Base-by-base conservation (phyloP, 2,329 filamentous ascomycete genomes). In the Fusarium coffeatum region DNA sequence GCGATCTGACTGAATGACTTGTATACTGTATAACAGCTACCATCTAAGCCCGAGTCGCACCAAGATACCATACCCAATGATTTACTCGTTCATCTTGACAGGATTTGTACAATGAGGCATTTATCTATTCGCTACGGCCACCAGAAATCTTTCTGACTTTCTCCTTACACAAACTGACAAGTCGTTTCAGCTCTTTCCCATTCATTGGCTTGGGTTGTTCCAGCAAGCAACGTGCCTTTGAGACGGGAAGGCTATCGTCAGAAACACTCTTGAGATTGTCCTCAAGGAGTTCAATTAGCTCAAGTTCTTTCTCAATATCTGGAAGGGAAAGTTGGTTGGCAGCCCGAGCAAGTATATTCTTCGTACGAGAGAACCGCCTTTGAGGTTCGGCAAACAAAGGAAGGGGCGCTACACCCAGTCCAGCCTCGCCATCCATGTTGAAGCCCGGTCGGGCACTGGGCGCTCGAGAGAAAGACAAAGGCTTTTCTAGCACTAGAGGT, bases 161-260 rank as follows among this genome's bases (percentile, higher is more conserved):
- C 13, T 73, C 69, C 47, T 72, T 75, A 53, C 76, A 79, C 22
- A 79, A 54, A 42, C 73, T 76, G 4, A 75, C 71, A 9, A 80
- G 60, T 25, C 77, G 68, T 59, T 66, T 76, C 55, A 79, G 55
- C 54, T 80, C 77, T 11, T 68, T 74, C 7, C 69, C 74, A 55
- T 75, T 69, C 8, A 80, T 64, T 4, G 78, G 78, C 30, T 64
- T 71, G 4, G 78, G 78, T 50, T 79, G 76, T 47, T 79, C 72
- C 18, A 80, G 65, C 3, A 60, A 50, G 23, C 78, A 80, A n/a
- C 68, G 60, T 15, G 64, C 72, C 43, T 71, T 76, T 11, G 77
- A 73, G 22, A 80, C 46, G 2, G 78, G 55, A 4, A 72, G 64
- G 1, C 59, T 63, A 15, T 64, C 65, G 43, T 71, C 71, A 20